These are phyloP conservation scores for Cubamyces sp. DNA, from an alignment of 768 basidiomycete species.

Conservation along the genomic window DNA sequence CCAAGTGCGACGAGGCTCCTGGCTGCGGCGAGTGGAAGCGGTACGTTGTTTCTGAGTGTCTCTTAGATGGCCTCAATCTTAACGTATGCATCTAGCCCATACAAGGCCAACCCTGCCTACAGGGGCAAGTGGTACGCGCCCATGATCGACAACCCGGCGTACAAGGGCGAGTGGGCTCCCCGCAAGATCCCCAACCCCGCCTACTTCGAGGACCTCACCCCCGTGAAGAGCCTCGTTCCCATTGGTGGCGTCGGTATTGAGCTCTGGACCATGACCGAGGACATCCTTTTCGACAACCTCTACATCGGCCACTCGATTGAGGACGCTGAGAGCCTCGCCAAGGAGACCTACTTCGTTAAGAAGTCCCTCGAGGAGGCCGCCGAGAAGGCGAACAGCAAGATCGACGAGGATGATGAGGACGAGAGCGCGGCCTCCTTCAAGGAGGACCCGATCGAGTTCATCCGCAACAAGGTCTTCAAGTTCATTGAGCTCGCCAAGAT, in stretches of 20 bases:
- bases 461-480: constrained; percentile 73
- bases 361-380: constrained; percentile 73
- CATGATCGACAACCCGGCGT: constrained; percentile 94
- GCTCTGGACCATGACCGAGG: constrained; percentile 99
- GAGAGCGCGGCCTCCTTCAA: constrained; percentile 53
- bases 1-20: constrained; percentile 85
- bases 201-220: constrained; percentile 87
- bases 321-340: constrained; percentile 82
- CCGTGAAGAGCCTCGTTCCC: constrained; percentile 81
- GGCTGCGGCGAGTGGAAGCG: constrained; percentile 96
- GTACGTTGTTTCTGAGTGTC: constrained; percentile 38
- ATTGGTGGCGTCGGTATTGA: constrained; percentile 98
- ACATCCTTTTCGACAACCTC: constrained; percentile 92
- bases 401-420: constrained; percentile 48
- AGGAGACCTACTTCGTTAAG: constrained; percentile 92
- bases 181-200: constrained; percentile 88
- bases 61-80: background rate
- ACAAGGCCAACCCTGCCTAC: constrained; percentile 91
- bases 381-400: constrained; percentile 50
- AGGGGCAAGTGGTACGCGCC: constrained; percentile 99
- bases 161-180: constrained; percentile 95
- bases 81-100: constrained; percentile 52
- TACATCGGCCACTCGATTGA: constrained; percentile 89
- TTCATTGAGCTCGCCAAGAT: constrained; percentile 80
- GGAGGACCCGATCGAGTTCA: constrained; percentile 77